Evolutionary conservation across 1,139 yeast species (phyloP), one percentile per base, ranked within the genome.

Genomic region (Torulaspora pretoriensis): DNA sequence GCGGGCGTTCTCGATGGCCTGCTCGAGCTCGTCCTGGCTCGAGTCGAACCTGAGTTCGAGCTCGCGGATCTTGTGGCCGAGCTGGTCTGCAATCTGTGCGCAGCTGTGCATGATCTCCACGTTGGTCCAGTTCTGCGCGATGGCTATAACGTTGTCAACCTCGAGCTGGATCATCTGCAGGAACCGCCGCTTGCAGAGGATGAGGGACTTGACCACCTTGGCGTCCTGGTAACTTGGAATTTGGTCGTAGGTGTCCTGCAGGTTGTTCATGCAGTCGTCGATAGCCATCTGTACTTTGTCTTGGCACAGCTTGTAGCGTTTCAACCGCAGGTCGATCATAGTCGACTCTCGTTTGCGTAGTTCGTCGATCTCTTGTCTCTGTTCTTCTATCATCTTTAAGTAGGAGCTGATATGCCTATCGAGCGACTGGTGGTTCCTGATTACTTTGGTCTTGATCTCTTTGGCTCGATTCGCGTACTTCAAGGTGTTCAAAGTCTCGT

Each of bases 381-480:
- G 95, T 55, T 85, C 90, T 2, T 90, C 80, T 31, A 89, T 88
- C 82, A 86, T 83, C 65, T 84, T 83, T 59, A 87, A 68, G 60
- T 89, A 89, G 1, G 94, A 83, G 0, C 95, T 90, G 35, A 90
- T 95, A 66, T 89, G 96, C 38, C 95, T 73, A 60, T 83, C 88
- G 47, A 89, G 72, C 49, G 80, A 83, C 49, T 81, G 89, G 52
- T 80, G 83, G 59, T 89, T 90, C 52, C 95, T 69, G 3, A 78
- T 73, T 2, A 85, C 72, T 58, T 86, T 87, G 0, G 96, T 90
- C 60, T 86, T 86, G 56, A 90, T 90, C 55, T 85, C 90, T 58
- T 88, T 88, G 13, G 96, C 97, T 25, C 96, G 71, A 61, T 88
- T 81, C 0, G 97, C 97, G 63, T 89, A 90, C 61, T 87, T 87